These are phyloP conservation scores for Oryza officinalis DNA, from an alignment of 176 grass and related monocot species.

Conservation along the genomic window DNA sequence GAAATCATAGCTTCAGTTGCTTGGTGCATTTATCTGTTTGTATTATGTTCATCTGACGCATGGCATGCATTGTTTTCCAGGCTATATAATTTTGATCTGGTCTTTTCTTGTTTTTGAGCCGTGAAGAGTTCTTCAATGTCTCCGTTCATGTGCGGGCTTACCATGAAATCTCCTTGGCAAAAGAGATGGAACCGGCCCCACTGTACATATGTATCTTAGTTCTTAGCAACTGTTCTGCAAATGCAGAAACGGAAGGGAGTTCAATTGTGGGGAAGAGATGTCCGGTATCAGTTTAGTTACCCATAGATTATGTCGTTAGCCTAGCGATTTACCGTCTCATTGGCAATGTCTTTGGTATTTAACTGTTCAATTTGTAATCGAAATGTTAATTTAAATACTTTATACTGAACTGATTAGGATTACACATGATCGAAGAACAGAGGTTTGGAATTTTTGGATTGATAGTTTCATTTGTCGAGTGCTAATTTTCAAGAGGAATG, in stretches of 20 bases:
- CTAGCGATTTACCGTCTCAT: not conserved
- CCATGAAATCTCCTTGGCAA: constrained; percentile 40
- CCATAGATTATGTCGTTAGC: constrained; percentile 25
- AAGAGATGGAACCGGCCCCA: constrained; percentile 34
- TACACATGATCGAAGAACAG: not conserved
- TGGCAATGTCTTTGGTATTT: constrained; percentile 16
- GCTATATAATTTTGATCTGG: constrained; percentile 19
- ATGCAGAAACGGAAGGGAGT: constrained; percentile 55
- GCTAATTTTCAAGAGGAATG: not conserved
- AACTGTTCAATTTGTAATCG: not conserved
- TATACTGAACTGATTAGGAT: not conserved
- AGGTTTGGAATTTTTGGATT: not conserved
- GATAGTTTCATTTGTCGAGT: not conserved
- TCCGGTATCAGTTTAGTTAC: constrained; percentile 28
- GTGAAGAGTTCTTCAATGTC: constrained; percentile 28
- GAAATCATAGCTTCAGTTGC: not conserved
- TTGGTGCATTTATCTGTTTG: not conserved
- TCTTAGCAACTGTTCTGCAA: constrained; percentile 60
- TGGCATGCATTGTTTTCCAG: constrained; percentile 13
- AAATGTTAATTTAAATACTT: not conserved
- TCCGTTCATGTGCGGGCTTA: constrained; percentile 24
- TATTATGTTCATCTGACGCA: constrained; percentile 9
- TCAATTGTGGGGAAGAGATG: constrained; percentile 38
- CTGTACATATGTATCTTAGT: constrained; percentile 72
- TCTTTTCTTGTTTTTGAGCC: constrained; percentile 24